These are phyloP conservation scores for Cytospora paraplurivora DNA, from an alignment of 2,329 filamentous ascomycete genomes.

Conservation along the genomic window DNA sequence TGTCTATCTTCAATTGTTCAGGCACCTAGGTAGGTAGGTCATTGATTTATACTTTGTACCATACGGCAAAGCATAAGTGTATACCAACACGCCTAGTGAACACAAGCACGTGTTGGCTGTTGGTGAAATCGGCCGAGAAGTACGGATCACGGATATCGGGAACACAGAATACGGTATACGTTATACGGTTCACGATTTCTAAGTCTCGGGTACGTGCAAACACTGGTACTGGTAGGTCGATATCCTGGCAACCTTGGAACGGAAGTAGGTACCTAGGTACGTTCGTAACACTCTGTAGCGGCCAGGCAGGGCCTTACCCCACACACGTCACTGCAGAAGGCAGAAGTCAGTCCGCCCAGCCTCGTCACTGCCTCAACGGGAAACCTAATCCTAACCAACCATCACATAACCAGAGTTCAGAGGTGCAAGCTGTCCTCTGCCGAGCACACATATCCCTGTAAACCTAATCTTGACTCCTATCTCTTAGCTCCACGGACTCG, in stretches of 20 bases:
- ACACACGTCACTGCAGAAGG: constrained; percentile 30
- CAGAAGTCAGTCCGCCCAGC: constrained; percentile 18
- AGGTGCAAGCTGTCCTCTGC: neutral
- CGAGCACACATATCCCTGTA: neutral
- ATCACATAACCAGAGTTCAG: neutral
- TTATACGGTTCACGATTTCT: no score
- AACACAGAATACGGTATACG: no score
- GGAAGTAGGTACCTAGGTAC: no score
- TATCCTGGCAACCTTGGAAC: constrained; percentile 25
- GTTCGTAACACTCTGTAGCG: neutral
- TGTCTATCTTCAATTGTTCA: neutral
- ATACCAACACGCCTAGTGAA: no score
- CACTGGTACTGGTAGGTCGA: no score
- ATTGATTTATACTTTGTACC: neutral
- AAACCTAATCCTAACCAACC: neutral
- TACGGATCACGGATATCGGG: neutral
- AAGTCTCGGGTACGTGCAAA: no score
- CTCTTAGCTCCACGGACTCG: no score
- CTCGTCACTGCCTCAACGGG: constrained; percentile 34
- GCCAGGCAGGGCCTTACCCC: neutral
- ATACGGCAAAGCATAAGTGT: no score
- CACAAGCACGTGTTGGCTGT: neutral
- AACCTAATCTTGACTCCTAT: no score
- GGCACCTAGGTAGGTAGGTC: no score
- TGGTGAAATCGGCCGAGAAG: neutral